phyloP scores from a whole-genome alignment of 306 rosid genomes.

The Ormosia emarginata region DNA sequence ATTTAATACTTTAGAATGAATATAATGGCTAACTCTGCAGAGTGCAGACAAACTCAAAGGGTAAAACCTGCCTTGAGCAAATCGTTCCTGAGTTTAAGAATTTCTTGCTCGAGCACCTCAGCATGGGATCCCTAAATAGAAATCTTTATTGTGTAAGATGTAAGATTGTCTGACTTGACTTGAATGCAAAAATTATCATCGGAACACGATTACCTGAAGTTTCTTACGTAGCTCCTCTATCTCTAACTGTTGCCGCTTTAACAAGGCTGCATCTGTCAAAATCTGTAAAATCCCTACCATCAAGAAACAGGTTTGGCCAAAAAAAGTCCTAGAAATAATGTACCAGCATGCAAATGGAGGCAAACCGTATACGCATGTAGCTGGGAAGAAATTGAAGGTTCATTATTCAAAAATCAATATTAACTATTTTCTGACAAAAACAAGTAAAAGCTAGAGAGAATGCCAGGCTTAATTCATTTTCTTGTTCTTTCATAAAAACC shows the following conservation, averaged over 20 bases:
- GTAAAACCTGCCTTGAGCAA: conserved; percentile 64
- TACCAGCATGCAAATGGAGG: background rate
- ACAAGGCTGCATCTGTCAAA: conserved; percentile 88
- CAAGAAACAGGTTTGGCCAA: background rate
- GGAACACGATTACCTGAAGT: conserved; percentile 62
- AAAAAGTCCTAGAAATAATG: background rate
- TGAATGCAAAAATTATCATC: conserved; percentile 13
- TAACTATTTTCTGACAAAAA: background rate
- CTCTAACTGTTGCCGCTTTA: conserved; percentile 89
- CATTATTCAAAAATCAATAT: background rate
- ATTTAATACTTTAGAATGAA: conserved; percentile 13
- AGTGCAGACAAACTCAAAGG: conserved; percentile 7
- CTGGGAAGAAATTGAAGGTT: background rate
- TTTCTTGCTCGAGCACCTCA: conserved; percentile 83
- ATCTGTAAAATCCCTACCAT: conserved; percentile 45
- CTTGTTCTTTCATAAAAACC: background rate
- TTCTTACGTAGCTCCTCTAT: conserved; percentile 86
- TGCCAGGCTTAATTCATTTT: background rate
- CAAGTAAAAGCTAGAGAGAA: conserved; percentile 1
- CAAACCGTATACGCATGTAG: background rate
- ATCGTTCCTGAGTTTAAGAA: conserved; percentile 87
- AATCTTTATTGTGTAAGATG: conserved; percentile 10
- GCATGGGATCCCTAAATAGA: conserved; percentile 84
- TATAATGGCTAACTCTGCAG: background rate
- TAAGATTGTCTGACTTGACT: conserved; percentile 3